Percentiles rank a stretch among this genome's conserved stretches.
phyloP scores from a whole-genome alignment of 1,284 basidiomycete species.

The Dichomitus squalens region DNA sequence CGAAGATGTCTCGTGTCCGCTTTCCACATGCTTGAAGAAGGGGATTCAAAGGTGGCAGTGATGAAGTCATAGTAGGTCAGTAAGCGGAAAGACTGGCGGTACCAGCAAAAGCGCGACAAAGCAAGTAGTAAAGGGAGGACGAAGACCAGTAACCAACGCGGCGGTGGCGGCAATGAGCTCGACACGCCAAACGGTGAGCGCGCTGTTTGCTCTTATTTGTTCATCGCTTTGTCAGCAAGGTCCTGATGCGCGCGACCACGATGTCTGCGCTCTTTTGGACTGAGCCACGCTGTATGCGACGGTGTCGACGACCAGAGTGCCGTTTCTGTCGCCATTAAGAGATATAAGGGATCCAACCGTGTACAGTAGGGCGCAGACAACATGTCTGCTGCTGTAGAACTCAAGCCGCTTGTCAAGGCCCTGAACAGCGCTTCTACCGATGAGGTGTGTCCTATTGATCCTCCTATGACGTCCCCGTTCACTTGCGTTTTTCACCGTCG shows the following conservation, averaged over 20 bases:
- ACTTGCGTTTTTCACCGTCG: conserved; percentile 36
- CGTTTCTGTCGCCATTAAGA: conserved; percentile 3
- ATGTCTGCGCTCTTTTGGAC: conserved; percentile 3
- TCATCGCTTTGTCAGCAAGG: conserved; percentile 15
- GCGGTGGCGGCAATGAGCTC: conserved; percentile 12
- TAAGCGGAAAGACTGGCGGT: not conserved
- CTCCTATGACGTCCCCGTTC: conserved; percentile 42
- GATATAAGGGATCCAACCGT: not conserved
- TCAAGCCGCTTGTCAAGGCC: conserved; percentile 81
- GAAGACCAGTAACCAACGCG: not conserved
- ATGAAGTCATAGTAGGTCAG: conserved; percentile 36
- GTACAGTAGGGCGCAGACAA: conserved; percentile 9
- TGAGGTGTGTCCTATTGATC: conserved; percentile 54
- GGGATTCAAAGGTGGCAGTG: conserved; percentile 69
- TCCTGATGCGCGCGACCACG: conserved; percentile 4
- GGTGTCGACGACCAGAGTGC: conserved; percentile 10
- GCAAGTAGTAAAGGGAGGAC: not conserved
- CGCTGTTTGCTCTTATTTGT: conserved; percentile 20
- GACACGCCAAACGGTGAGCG: conserved; percentile 17
- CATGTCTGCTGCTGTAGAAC: conserved; percentile 50
- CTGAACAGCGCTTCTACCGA: conserved; percentile 63
- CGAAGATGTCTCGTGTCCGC: conserved; percentile 71
- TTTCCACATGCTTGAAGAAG: conserved; percentile 64
- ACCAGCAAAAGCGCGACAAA: not conserved
- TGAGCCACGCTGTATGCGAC: conserved; percentile 15